Conservation (phyloP, 805 yeast species). For the Lipomyces oligophaga region DNA sequence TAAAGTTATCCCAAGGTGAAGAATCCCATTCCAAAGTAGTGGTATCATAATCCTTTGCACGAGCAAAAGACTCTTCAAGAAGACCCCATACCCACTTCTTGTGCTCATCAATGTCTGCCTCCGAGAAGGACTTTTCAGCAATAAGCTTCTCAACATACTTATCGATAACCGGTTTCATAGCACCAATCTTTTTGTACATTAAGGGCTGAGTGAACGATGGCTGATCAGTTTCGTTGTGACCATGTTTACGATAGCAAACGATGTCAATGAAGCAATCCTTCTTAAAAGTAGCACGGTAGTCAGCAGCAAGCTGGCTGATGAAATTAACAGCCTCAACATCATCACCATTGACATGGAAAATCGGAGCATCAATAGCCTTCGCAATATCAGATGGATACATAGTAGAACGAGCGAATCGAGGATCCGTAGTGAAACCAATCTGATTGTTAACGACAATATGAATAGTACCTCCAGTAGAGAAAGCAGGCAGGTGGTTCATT, state of each 20-base stretch:
- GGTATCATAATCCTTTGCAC: conserved; percentile 86
- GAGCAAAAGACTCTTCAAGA: conserved; percentile 83
- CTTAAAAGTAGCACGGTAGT: conserved; percentile 96
- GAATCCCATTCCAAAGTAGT: conserved; percentile 96
- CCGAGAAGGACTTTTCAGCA: conserved; percentile 82
- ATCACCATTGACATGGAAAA: conserved; percentile 98
- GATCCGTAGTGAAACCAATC: conserved; percentile 99
- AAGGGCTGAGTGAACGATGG: conserved; percentile 98
- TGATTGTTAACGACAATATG: conserved; percentile 96
- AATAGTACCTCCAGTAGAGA: conserved; percentile 96
- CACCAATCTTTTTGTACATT: conserved; percentile 88
- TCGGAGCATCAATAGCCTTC: conserved; percentile 94
- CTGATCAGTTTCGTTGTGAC: conserved; percentile 99
- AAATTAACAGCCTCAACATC: conserved; percentile 91
- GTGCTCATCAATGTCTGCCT: conserved; percentile 90
- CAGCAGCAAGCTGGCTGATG: conserved; percentile 94
- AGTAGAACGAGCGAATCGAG: conserved; percentile 94
- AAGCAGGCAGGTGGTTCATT: conserved; percentile 85
- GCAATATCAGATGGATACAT: conserved; percentile 98
- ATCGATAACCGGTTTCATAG: conserved; percentile 85
- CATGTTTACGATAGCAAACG: conserved; percentile 97
- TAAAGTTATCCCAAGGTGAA: conserved; percentile 98
- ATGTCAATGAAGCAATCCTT: conserved; percentile 94
- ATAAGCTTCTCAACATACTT: conserved; percentile 75
- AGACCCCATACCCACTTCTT: conserved; percentile 96